Conservation (phyloP, 2,329 filamentous ascomycete species). For the Macrophomina pseudophaseolina region DNA sequence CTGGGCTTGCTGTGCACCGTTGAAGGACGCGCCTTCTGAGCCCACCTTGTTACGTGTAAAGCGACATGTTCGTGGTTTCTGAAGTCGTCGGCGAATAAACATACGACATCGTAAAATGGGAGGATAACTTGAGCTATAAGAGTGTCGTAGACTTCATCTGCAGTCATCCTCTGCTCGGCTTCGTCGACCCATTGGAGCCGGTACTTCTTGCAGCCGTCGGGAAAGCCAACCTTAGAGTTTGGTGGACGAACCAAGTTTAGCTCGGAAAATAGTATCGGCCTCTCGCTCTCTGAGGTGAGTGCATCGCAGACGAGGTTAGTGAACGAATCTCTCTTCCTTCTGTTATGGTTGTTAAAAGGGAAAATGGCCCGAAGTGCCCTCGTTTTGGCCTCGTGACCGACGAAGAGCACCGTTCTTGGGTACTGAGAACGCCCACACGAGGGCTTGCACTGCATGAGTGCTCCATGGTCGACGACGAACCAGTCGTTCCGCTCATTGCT, state of each 20-base stretch:
- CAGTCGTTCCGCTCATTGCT: no score
- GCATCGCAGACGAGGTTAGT: neutral
- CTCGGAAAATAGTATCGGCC: neutral
- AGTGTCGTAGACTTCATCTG: conserved; percentile 10
- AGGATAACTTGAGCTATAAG: conserved; percentile 28
- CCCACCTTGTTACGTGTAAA: conserved; percentile 24
- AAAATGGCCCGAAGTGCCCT: neutral
- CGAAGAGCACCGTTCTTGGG: neutral
- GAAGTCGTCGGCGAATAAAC: conserved; percentile 31
- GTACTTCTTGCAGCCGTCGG: neutral
- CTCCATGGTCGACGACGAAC: neutral
- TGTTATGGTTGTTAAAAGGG: conserved; percentile 1
- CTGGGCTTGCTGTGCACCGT: conserved; percentile 14
- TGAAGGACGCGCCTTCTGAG: conserved; percentile 18
- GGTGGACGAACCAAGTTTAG: neutral
- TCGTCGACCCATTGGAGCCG: neutral
- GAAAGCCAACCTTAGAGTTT: neutral
- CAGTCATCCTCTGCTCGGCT: conserved; percentile 40
- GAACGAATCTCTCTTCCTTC: neutral
- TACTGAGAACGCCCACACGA: neutral
- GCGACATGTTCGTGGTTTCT: conserved; percentile 17
- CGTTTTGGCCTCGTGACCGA: neutral
- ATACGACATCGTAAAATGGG: conserved; percentile 29
- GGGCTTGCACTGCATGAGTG: neutral
- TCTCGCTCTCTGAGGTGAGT: neutral